Percentiles rank a stretch among this genome's conserved stretches.
Conservation (phyloP, 2,329 filamentous ascomycete genomes). For the Aspergillus eucalypticola region DNA sequence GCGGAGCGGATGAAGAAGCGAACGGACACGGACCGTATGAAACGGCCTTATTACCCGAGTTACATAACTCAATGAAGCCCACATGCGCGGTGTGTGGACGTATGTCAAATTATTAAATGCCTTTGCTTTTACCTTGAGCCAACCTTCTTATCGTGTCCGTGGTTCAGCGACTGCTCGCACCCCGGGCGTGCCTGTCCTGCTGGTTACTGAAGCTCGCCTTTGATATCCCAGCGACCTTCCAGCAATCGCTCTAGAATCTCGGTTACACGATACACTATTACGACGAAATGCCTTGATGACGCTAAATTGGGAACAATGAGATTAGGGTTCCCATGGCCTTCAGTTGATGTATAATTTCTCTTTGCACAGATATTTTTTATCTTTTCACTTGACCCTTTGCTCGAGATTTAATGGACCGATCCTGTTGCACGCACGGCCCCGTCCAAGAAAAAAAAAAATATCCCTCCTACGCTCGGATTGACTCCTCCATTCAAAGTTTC, state of each 20-base stretch:
- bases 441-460: background rate
- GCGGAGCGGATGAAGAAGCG: slow-evolving; percentile 62
- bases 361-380: background rate
- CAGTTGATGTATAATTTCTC: background rate
- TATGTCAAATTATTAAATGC: background rate
- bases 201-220: background rate
- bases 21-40: slow-evolving; percentile 37
- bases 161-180: background rate
- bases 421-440: background rate
- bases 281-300: slow-evolving; percentile 19
- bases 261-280: slow-evolving; percentile 6
- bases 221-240: background rate
- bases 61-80: slow-evolving; percentile 31
- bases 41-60: slow-evolving; percentile 35
- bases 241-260: background rate
- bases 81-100: slow-evolving; percentile 6
- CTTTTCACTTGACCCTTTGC: background rate
- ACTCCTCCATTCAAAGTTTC: slow-evolving; percentile 12
- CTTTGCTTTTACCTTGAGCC: background rate
- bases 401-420: background rate
- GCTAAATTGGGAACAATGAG: background rate
- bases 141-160: background rate
- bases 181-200: background rate
- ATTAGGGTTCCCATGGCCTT: background rate
- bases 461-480: background rate